Percentiles rank a stretch among this genome's conserved stretches.
phyloP scores from a whole-genome alignment of 805 yeast species.

The Kuraishia cidri region DNA sequence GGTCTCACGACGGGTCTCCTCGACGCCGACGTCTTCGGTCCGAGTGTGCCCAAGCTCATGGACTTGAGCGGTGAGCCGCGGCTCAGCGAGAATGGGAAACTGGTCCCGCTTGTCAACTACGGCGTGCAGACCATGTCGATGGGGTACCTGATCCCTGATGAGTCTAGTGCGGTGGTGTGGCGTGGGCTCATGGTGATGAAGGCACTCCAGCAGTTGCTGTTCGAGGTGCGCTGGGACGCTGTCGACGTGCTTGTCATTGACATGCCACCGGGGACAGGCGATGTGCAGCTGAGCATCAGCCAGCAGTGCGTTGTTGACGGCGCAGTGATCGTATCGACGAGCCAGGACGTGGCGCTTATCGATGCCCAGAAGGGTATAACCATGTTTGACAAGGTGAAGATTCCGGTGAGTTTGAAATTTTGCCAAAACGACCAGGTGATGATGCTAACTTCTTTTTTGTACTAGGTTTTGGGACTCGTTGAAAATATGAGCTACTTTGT shows the following conservation, averaged over 20 bases:
- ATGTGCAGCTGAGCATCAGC: constrained; percentile 74
- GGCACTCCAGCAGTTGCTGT: constrained; percentile 75
- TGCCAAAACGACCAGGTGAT: too few relatives aligned
- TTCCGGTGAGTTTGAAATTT: constrained; percentile 48
- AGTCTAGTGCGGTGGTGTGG: constrained; percentile 73
- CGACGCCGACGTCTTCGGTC: constrained; percentile 82
- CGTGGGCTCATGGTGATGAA: constrained; percentile 83
- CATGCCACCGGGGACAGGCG: constrained; percentile 93
- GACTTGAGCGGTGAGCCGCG: constrained; percentile 66
- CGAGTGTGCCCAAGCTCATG: constrained; percentile 69
- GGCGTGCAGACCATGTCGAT: constrained; percentile 83
- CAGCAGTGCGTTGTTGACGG: constrained; percentile 74
- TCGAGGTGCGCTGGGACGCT: constrained; percentile 69
- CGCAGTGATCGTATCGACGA: constrained; percentile 76
- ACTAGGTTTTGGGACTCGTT: constrained; percentile 73
- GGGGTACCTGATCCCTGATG: constrained; percentile 68
- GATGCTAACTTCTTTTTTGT: too few relatives aligned
- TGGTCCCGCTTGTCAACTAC: constrained; percentile 61
- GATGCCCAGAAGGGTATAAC: constrained; percentile 77
- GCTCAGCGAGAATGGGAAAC: constrained; percentile 36
- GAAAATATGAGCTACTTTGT: constrained; percentile 75
- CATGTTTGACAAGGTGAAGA: constrained; percentile 64
- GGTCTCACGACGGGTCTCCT: constrained; percentile 59
- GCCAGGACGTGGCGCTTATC: constrained; percentile 75
- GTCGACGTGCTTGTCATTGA: constrained; percentile 69